Conservation (phyloP, 345 rosid genomes). For the Barbarea vulgaris region DNA sequence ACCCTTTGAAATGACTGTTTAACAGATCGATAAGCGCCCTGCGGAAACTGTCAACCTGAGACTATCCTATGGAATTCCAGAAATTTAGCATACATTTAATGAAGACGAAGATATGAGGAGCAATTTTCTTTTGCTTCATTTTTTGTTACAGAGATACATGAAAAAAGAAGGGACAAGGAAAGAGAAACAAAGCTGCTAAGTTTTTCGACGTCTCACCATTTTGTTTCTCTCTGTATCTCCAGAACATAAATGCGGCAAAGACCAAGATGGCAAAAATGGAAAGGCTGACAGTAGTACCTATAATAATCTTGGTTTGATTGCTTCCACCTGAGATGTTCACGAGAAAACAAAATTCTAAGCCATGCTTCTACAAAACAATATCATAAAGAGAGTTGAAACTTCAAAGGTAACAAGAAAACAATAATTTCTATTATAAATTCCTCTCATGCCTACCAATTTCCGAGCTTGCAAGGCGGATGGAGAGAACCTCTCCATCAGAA, state of each 20-base stretch:
- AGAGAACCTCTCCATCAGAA: constrained; percentile 11
- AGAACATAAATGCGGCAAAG: background rate
- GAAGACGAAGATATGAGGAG: background rate
- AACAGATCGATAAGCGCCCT: no score
- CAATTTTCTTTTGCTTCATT: background rate
- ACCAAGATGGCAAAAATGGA: constrained; percentile 20
- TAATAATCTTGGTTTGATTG: constrained; percentile 15
- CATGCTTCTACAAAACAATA: background rate
- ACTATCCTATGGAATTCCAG: no score
- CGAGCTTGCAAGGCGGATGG: constrained; percentile 26
- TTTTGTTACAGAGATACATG: background rate
- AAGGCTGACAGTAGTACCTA: constrained; percentile 18
- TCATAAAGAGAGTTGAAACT: background rate
- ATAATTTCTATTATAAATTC: background rate
- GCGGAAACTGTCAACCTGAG: no score
- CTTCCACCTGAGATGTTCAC: constrained; percentile 28
- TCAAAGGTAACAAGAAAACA: background rate
- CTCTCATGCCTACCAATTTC: constrained; percentile 19
- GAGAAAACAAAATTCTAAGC: background rate
- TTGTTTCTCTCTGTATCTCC: constrained; percentile 20
- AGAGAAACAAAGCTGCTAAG: constrained; percentile 12
- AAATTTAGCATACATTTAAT: background rate
- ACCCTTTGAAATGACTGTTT: no score
- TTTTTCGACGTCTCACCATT: constrained; percentile 16
- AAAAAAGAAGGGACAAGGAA: background rate